phyloP scores from a whole-genome alignment of 306 rosid species.

The Acacia confusa region DNA sequence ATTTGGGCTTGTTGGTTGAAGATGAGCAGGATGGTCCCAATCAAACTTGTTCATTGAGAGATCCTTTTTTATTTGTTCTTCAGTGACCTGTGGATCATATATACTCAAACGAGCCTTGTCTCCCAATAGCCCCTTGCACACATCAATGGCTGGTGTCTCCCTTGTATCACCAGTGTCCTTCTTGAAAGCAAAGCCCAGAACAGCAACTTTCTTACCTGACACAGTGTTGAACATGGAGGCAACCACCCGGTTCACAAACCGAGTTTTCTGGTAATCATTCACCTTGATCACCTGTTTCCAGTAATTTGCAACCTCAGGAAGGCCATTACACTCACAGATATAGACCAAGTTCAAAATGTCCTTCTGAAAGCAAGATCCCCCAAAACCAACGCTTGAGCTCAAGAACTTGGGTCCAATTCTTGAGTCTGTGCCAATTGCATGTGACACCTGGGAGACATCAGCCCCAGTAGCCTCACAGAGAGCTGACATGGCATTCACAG shows the following conservation, averaged over 20 bases:
- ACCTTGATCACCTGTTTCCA: slow-evolving; percentile 86
- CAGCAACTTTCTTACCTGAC: slow-evolving; percentile 65
- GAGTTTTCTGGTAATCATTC: slow-evolving; percentile 77
- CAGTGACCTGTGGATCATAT: slow-evolving; percentile 76
- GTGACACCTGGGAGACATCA: slow-evolving; percentile 71
- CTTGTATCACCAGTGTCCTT: slow-evolving; percentile 86
- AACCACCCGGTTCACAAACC: slow-evolving; percentile 78
- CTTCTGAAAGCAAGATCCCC: slow-evolving; percentile 94
- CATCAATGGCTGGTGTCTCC: slow-evolving; percentile 88
- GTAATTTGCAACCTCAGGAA: slow-evolving; percentile 82
- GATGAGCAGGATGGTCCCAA: slow-evolving; percentile 83
- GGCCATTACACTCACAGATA: slow-evolving; percentile 88
- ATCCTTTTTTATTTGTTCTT: slow-evolving; percentile 70
- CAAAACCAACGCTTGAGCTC: slow-evolving; percentile 85
- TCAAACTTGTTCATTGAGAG: slow-evolving; percentile 72
- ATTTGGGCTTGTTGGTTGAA: slow-evolving; percentile 68
- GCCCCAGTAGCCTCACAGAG: slow-evolving; percentile 93
- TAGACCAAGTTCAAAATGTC: slow-evolving; percentile 83
- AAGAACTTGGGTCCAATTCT: slow-evolving; percentile 82
- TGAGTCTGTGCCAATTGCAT: slow-evolving; percentile 76
- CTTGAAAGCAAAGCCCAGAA: slow-evolving; percentile 86
- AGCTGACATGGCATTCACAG: slow-evolving; percentile 92
- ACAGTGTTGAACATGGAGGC: slow-evolving; percentile 86
- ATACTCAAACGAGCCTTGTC: slow-evolving; percentile 72
- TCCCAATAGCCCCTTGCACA: slow-evolving; percentile 74